Percentiles rank a stretch among this genome's conserved stretches.
phyloP scores from a whole-genome alignment of 129 eudicot species.

The Flaveria brownii region DNA sequence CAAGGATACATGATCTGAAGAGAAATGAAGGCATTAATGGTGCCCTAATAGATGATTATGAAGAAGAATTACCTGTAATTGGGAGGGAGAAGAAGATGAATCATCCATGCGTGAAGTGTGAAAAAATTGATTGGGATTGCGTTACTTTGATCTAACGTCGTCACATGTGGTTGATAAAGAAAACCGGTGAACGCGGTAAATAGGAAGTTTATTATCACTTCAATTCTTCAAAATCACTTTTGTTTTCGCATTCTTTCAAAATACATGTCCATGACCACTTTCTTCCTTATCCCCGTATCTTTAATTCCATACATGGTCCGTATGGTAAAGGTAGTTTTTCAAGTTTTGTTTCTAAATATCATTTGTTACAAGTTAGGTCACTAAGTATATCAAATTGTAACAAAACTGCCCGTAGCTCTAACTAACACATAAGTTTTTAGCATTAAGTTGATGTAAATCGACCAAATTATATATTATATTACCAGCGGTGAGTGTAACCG shows the following conservation, averaged over 20 bases:
- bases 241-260: background rate
- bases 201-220: background rate
- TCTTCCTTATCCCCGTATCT: too few species aligned
- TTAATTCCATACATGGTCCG: too few species aligned
- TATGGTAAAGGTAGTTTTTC: too few species aligned
- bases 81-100: conserved; percentile 17
- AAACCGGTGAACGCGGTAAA: conserved; percentile 37
- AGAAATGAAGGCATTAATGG: background rate
- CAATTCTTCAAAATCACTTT: background rate
- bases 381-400: too few species aligned
- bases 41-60: background rate
- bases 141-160: conserved; percentile 15
- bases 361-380: too few species aligned
- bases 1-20: background rate
- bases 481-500: too few species aligned
- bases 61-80: conserved; percentile 21
- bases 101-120: conserved; percentile 22
- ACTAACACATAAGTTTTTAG: too few species aligned
- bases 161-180: conserved; percentile 29
- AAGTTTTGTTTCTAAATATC: too few species aligned
- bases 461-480: too few species aligned
- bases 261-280: background rate
- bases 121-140: conserved; percentile 9
- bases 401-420: too few species aligned
- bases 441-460: too few species aligned